phyloP scores from a whole-genome alignment of 495 filamentous ascomycete species.

The Lepidopterella palustris region DNA sequence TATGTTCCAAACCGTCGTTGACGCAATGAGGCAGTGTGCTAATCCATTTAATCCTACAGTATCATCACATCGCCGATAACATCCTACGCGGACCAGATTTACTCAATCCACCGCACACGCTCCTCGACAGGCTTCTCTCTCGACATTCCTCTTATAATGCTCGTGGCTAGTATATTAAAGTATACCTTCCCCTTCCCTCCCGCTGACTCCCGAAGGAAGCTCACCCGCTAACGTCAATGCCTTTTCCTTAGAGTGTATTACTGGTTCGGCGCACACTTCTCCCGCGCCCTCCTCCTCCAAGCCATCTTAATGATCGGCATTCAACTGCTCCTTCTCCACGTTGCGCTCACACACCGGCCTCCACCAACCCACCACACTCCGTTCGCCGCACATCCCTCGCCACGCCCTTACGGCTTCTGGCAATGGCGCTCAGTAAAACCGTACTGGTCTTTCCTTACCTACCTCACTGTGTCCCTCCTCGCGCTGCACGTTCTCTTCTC shows the following conservation, averaged over 20 bases:
- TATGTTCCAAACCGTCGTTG: slow-evolving; percentile 10
- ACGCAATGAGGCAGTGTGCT: slow-evolving; percentile 3
- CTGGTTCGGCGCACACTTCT: slow-evolving; percentile 85
- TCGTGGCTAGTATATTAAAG: slow-evolving; percentile 87
- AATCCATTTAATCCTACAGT: slow-evolving; percentile 20
- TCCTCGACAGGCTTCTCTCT: slow-evolving; percentile 83
- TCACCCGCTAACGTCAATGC: neutral
- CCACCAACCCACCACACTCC: slow-evolving; percentile 32
- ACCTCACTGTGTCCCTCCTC: slow-evolving; percentile 58
- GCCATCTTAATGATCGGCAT: slow-evolving; percentile 79
- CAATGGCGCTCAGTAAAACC: slow-evolving; percentile 79
- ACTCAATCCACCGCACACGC: slow-evolving; percentile 72
- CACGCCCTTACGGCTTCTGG: slow-evolving; percentile 86
- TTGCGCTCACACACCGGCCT: slow-evolving; percentile 85
- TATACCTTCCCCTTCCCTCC: slow-evolving; percentile 38
- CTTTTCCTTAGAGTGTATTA: slow-evolving; percentile 66
- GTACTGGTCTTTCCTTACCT: slow-evolving; percentile 84
- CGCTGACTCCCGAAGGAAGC: neutral
- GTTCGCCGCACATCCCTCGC: slow-evolving; percentile 36
- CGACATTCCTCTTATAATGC: slow-evolving; percentile 96
- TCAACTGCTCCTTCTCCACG: slow-evolving; percentile 77
- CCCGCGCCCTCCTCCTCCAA: slow-evolving; percentile 72
- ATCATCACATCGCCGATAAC: slow-evolving; percentile 77
- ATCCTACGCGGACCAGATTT: slow-evolving; percentile 87
- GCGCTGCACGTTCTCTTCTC: slow-evolving; percentile 67